These are phyloP conservation scores for Persicaria tinctoria DNA, from an alignment of 148 eudicot genomes.

Conservation along the genomic window DNA sequence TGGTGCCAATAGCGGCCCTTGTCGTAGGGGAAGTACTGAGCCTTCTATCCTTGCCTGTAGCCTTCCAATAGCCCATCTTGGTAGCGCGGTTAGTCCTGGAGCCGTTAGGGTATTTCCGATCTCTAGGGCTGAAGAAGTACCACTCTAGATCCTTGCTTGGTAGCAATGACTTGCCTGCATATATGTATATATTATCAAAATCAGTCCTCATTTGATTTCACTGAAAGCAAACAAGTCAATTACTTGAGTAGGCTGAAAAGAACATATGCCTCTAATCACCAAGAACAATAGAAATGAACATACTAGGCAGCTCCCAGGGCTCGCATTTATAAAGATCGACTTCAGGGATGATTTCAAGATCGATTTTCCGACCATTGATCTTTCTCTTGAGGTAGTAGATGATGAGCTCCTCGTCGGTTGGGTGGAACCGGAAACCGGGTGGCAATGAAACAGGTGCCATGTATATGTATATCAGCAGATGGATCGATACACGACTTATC, in stretches of 20 bases:
- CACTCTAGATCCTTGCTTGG: constrained; percentile 68
- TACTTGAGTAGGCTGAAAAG: not conserved
- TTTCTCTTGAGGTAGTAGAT: constrained; percentile 41
- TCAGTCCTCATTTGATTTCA: not conserved
- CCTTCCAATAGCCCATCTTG: constrained; percentile 58
- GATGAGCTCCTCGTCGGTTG: constrained; percentile 41
- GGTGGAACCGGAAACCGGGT: constrained; percentile 44
- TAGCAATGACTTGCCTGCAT: constrained; percentile 46
- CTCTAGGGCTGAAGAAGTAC: constrained; percentile 62
- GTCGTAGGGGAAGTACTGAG: constrained; percentile 27
- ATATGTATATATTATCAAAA: not conserved
- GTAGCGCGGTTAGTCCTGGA: constrained; percentile 65
- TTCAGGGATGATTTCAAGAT: constrained; percentile 43
- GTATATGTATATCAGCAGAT: constrained; percentile 2
- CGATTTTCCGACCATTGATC: constrained; percentile 38
- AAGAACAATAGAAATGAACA: not conserved
- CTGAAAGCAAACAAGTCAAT: too few species aligned
- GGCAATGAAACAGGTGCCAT: constrained; percentile 42
- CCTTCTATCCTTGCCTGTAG: constrained; percentile 55
- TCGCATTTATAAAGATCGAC: constrained; percentile 47
- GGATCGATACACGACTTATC: too few species aligned
- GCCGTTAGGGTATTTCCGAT: constrained; percentile 62
- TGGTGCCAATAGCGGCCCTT: constrained; percentile 38
- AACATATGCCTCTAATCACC: too few species aligned
- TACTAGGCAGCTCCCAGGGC: constrained; percentile 43